A percentile compares a stretch with the other conserved stretches of the same genome.
Conservation (phyloP, 805 yeast genomes). For the Jamesozyma lodderae region DNA sequence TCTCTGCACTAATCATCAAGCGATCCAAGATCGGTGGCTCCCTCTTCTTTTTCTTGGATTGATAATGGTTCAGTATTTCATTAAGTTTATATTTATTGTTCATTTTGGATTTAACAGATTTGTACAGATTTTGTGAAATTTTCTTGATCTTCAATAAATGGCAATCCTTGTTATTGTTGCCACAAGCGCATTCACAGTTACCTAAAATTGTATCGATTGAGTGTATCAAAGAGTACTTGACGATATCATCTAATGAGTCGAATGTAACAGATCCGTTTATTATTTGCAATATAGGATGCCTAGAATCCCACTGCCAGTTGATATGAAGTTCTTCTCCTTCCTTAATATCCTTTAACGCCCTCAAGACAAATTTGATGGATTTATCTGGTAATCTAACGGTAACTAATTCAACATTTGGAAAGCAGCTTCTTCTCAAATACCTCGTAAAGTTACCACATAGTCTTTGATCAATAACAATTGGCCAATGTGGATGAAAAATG, state of each 20-base stretch:
- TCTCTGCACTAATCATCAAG: constrained; percentile 5
- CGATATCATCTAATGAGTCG: constrained; percentile 47
- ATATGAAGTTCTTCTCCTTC: constrained; percentile 64
- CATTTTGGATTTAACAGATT: constrained; percentile 42
- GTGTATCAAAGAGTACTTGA: constrained; percentile 46
- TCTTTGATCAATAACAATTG: constrained; percentile 70
- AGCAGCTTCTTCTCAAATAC: constrained; percentile 67
- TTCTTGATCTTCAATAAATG: constrained; percentile 51
- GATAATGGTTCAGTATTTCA: constrained; percentile 27
- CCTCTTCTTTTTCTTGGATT: constrained; percentile 21
- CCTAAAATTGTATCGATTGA: constrained; percentile 55
- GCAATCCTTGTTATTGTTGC: constrained; percentile 45
- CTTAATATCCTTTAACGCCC: constrained; percentile 47
- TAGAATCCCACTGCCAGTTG: constrained; percentile 81
- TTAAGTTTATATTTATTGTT: constrained; percentile 31
- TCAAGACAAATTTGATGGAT: constrained; percentile 45
- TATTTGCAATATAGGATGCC: constrained; percentile 61
- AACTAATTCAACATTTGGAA: constrained; percentile 62
- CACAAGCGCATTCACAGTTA: constrained; percentile 50
- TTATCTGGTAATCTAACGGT: constrained; percentile 32
- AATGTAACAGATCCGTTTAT: constrained; percentile 37
- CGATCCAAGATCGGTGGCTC: constrained; percentile 23
- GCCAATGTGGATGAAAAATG: constrained; percentile 44
- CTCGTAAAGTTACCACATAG: constrained; percentile 75
- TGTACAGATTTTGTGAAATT: constrained; percentile 47